Conservation (phyloP, 2,329 filamentous ascomycete genomes). For the Exophiala aquamarina region DNA sequence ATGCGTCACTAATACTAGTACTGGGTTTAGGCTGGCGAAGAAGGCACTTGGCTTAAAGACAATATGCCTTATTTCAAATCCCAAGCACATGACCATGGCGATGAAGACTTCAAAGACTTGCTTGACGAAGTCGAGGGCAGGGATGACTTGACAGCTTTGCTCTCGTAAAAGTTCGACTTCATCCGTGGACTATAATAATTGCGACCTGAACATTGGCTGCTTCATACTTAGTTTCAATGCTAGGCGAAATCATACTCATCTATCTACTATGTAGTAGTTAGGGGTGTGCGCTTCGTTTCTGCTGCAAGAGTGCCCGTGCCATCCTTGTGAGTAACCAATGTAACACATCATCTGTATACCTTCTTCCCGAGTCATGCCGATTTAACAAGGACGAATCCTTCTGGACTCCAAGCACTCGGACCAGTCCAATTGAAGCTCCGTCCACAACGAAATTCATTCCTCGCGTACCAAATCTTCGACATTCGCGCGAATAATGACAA, state of each 20-base stretch:
- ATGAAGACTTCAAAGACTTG: constrained; percentile 20
- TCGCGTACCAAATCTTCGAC: constrained; percentile 9
- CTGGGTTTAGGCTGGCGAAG: constrained; percentile 21
- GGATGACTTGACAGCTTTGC: constrained; percentile 16
- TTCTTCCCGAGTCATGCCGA: no score
- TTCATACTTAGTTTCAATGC: no score
- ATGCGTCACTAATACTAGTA: not conserved
- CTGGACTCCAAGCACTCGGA: no score
- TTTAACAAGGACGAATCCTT: no score
- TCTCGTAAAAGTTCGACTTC: not conserved
- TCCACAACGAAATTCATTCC: constrained; percentile 30
- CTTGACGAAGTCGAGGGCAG: constrained; percentile 17
- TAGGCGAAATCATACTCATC: no score
- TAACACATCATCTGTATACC: no score
- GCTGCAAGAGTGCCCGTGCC: no score
- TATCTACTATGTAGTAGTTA: no score
- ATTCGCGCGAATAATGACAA: constrained; percentile 24
- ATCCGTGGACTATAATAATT: no score
- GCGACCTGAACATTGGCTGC: no score
- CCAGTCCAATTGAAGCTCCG: not conserved
- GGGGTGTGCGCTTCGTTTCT: no score
- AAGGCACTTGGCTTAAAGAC: constrained; percentile 23
- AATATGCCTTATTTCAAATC: constrained; percentile 24
- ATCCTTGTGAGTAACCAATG: no score
- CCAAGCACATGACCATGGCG: constrained; percentile 16